Conservation (phyloP, 148 eudicot species). For the Heliamphora exappendiculata region DNA sequence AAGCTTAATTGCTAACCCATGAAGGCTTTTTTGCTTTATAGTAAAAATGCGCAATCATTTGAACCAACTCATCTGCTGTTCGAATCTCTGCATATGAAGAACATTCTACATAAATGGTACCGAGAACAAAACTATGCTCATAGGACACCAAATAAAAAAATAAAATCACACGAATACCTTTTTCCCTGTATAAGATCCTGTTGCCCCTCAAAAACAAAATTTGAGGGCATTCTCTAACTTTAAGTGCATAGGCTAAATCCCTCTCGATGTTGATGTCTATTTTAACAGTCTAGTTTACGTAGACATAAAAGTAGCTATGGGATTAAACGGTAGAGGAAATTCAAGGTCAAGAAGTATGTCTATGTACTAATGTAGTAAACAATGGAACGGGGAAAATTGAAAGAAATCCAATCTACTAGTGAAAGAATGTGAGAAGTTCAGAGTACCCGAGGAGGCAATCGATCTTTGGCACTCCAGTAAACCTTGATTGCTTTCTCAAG, state of each 20-base stretch:
- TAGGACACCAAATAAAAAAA: background rate
- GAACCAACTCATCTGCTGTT: conserved; percentile 81
- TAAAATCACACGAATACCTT: conserved; percentile 45
- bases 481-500: conserved; percentile 82
- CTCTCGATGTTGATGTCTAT: conserved; percentile 82
- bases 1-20: conserved; percentile 50
- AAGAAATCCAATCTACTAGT: background rate
- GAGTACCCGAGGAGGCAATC: conserved; percentile 88
- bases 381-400: background rate
- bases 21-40: conserved; percentile 82
- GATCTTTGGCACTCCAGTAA: conserved; percentile 84
- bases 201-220: conserved; percentile 69
- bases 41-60: conserved; percentile 85
- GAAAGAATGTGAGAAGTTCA: background rate
- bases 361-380: background rate
- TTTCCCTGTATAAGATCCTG: conserved; percentile 65
- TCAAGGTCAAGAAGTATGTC: background rate
- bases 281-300: conserved; percentile 59
- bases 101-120: background rate
- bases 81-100: conserved; percentile 48
- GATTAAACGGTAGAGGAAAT: background rate
- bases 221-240: conserved; percentile 73
- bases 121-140: conserved; percentile 4
- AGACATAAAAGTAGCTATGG: background rate
- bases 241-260: conserved; percentile 88